Percentiles rank a stretch among this genome's conserved stretches.
phyloP scores from a whole-genome alignment of 177 flowering plant genomes.

The Vitis hybrid region DNA sequence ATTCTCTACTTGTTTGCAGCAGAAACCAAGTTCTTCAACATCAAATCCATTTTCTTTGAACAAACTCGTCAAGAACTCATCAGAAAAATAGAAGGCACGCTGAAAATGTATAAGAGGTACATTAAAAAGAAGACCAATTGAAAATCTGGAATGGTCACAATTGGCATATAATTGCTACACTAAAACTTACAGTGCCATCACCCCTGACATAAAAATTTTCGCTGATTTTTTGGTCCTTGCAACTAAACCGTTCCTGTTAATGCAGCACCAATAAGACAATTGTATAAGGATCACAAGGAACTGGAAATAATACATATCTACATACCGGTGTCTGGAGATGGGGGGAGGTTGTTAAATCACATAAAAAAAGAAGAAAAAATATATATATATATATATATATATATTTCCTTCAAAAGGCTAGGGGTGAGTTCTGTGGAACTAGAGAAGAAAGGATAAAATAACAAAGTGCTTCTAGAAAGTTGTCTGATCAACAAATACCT shows the following conservation, averaged over 20 bases:
- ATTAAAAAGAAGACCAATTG: not conserved
- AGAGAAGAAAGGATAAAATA: too few species aligned
- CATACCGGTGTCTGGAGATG: not conserved
- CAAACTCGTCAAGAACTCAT: slow-evolving; percentile 66
- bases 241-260: slow-evolving; percentile 68
- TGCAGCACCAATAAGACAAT: not conserved
- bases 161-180: not conserved
- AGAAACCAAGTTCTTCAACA: slow-evolving; percentile 58
- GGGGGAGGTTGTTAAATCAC: not conserved
- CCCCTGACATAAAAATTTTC: slow-evolving; percentile 97
- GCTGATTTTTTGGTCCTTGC: slow-evolving; percentile 90
- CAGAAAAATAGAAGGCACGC: slow-evolving; percentile 97
- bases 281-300: not conserved
- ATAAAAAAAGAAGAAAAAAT: too few species aligned
- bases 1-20: slow-evolving; percentile 95
- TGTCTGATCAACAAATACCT: too few species aligned
- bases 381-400: too few species aligned
- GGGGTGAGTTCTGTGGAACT: too few species aligned
- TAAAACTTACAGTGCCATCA: slow-evolving; percentile 93
- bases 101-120: slow-evolving; percentile 28
- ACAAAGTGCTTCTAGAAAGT: too few species aligned
- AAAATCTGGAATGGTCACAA: not conserved
- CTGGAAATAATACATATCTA: not conserved
- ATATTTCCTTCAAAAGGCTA: too few species aligned
- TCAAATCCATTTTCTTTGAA: slow-evolving; percentile 72